Evolutionary conservation across 2,329 filamentous ascomycete species (phyloP).

Genomic region (Fusarium neocosmosporiellum): DNA sequence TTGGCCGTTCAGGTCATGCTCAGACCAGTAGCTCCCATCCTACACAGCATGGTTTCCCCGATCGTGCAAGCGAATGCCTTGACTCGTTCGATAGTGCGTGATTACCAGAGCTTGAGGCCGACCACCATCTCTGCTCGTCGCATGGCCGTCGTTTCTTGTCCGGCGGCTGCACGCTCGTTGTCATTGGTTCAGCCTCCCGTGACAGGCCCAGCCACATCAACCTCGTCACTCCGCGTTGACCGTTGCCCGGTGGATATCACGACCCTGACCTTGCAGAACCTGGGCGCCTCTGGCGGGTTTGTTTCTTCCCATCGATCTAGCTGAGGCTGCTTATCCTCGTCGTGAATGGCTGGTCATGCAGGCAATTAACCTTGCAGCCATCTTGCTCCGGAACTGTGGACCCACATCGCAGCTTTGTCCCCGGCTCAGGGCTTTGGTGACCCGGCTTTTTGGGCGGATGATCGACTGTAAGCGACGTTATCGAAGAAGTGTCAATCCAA

Average conservation of each 20-base stretch:
- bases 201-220: conserved; percentile 12
- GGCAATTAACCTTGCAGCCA: conserved; percentile 22
- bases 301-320: conserved; percentile 14
- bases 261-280: conserved; percentile 2
- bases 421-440: conserved; percentile 1
- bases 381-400: not conserved
- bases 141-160: conserved; percentile 1
- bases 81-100: conserved; percentile 39
- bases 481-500: not conserved
- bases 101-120: conserved; percentile 30
- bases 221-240: conserved; percentile 8
- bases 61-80: conserved; percentile 25
- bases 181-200: conserved; percentile 26
- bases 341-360: conserved; percentile 24
- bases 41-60: conserved; percentile 11
- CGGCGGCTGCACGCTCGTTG: conserved; percentile 25
- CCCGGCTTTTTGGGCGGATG: conserved; percentile 18
- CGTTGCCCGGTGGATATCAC: conserved; percentile 26
- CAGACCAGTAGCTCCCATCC: not conserved
- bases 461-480: conserved; percentile 21
- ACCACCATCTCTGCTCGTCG: conserved; percentile 8
- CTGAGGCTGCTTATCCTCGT: not conserved
- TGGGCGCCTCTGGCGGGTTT: not conserved
- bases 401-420: conserved; percentile 2
- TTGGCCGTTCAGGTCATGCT: not conserved